Conservation (phyloP, 176 grass and related monocot genomes). For the Oryza glumipatula region DNA sequence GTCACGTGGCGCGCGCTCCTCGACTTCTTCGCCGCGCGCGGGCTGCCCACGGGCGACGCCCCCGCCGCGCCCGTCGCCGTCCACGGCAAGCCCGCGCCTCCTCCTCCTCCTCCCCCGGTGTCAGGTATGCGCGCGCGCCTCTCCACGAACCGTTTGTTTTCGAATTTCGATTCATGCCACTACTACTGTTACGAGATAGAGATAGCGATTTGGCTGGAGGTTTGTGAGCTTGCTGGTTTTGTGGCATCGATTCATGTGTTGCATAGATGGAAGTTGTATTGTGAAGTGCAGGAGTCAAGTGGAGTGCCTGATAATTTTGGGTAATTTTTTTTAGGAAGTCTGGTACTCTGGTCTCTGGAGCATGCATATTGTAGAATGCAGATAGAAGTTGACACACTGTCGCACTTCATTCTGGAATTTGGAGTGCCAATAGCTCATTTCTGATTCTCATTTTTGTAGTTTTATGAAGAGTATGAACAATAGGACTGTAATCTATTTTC, state of each 20-base stretch:
- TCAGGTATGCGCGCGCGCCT: slow-evolving; percentile 32
- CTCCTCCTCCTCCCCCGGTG: neutral
- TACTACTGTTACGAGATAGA: neutral
- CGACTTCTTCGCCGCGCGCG: slow-evolving; percentile 60
- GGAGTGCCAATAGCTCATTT: neutral
- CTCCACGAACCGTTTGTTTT: neutral
- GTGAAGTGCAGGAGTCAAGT: neutral
- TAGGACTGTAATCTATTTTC: neutral
- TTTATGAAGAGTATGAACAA: too few relatives aligned
- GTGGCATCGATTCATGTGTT: neutral
- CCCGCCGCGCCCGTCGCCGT: slow-evolving; percentile 45
- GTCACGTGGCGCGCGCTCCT: slow-evolving; percentile 65
- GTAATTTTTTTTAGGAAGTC: neutral
- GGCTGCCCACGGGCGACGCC: slow-evolving; percentile 47
- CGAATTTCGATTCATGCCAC: neutral
- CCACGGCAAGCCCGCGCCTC: slow-evolving; percentile 37
- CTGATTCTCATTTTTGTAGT: neutral
- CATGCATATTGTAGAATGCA: neutral
- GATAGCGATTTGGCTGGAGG: neutral
- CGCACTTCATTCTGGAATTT: neutral
- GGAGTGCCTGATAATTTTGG: neutral
- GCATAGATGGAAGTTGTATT: neutral
- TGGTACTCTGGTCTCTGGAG: neutral
- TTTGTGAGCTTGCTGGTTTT: neutral
- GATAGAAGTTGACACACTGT: neutral